Base-by-base conservation (phyloP, 257 asterid genomes). In the Ballota nigra region DNA sequence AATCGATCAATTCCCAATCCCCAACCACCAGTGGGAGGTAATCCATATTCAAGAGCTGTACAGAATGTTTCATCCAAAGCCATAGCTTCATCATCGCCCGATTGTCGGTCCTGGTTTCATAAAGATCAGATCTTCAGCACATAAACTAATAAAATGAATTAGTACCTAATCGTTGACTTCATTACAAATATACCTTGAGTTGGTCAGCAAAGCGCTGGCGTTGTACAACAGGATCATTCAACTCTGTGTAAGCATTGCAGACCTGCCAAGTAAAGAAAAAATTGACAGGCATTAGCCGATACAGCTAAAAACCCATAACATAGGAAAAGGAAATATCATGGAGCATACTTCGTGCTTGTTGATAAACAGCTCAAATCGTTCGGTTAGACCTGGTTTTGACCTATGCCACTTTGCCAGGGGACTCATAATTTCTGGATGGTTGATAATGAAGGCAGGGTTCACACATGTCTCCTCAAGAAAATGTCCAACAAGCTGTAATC, bases 21-120 rank as follows among this genome's bases (percentile, higher is more conserved):
- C 98, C 98, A 93, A 7, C 98, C 97, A 71, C 91, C 96, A 64
- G 98, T 91, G 23, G 98, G 98, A 71, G 96, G 97, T 55, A 93
- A 78, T 40, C 97, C 98, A 73, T 91, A 93, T 77, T 93, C 98
- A 75, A 93, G 98, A 64, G 97, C 92, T 0, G 90, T 86, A 68
- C 94, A 87, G 62, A 93, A 93, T 5, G 89, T 80, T 78, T 93
- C 98, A 63, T 91, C 98, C 77, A 89, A 76, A 36, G 92, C 96
- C 98, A 93, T 93, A 19, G 98, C 98, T 83, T 93, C 98, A 71
- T 93, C 98, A 79, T 93, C 97, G 63, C 98, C 98, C 1, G 92
- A 91, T 86, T 87, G 92, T 8, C 97, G 96, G 72, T 93, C 98
- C 98, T 92, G 71, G 29, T 75, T 73, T 53, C 77, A 63, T 57